These are phyloP conservation scores for Dictyostelium firmibasis DNA, from an alignment of 78 protist species.

Conservation along the genomic window DNA sequence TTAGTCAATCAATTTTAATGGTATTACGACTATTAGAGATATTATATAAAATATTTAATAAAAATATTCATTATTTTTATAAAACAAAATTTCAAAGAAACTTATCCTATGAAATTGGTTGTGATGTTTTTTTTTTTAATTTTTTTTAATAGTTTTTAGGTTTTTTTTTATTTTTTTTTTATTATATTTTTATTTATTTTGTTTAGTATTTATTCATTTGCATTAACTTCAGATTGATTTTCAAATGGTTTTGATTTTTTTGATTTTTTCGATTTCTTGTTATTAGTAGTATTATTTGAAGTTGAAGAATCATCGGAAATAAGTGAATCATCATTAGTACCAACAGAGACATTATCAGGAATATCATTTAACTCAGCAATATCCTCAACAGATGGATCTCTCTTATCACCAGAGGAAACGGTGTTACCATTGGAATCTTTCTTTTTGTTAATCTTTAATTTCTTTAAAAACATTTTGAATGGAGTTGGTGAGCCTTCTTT, in stretches of 20 bases:
- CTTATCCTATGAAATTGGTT: too few species aligned
- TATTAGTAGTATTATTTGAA: not conserved
- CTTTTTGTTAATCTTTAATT: conserved; percentile 38
- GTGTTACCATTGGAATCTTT: conserved; percentile 20
- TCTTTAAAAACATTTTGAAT: conserved; percentile 50
- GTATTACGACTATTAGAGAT: too few species aligned
- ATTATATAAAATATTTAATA: too few species aligned
- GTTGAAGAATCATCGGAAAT: not conserved
- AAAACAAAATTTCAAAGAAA: too few species aligned
- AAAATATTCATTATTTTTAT: too few species aligned
- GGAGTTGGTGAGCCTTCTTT: conserved; percentile 52
- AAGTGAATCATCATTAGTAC: conserved; percentile 11
- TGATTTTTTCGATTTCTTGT: not conserved
- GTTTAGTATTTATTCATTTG: not conserved
- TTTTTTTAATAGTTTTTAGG: too few species aligned
- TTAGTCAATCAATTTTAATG: too few species aligned
- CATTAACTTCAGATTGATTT: not conserved
- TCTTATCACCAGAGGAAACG: not conserved
- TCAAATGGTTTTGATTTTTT: not conserved
- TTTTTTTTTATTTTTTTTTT: not conserved
- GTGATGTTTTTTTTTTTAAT: too few species aligned
- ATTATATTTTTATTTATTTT: not conserved
- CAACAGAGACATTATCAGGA: conserved; percentile 49
- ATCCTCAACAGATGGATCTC: not conserved
- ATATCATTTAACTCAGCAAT: not conserved